Base-by-base conservation (phyloP, 805 yeast genomes). In the Zygoascus bituminiphila region DNA sequence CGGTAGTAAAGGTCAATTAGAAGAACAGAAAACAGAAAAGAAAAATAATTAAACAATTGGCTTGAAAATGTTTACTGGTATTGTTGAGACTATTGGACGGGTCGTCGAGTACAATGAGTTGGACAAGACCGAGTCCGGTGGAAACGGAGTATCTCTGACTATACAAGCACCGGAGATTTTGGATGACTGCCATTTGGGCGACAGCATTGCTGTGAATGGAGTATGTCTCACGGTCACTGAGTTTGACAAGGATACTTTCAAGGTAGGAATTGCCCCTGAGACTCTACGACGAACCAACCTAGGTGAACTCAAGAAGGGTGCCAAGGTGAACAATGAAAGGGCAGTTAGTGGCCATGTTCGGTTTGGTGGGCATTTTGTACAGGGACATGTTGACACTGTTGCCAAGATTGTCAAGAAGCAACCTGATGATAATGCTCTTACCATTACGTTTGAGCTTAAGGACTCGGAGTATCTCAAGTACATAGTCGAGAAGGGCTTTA, bases 301-400 rank as follows among this genome's bases (percentile, higher is more conserved):
- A 40, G 91, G 88, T 1, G 65, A 66, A 8, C 74, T 91, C 63
- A 61, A 56, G 20, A 43, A 49, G 0, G 89, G 87, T 1, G 63
- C 76, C 17, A 74, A 72, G 50, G 96, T 93, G 19, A 91, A 93
- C 62, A 71, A 91, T 52, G 99, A 93, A 65, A 74, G 99, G 51
- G 99, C 99, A 0, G 88, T 93, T 26, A 72, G 81, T 2, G 79
- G 80, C 12, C 87, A 85, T 46, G 86, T 81, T 5, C 73, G 98
- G 54, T 79, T 89, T 59, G 99, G 99, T 21, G 99, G 99, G 0
- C 99, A 93, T 65, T 78, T 91, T 54, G 99, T 93, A 2, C 98
- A 93, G 57, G 99, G 98, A 5, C 99, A 93, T 68, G 88, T 93
- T 24, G 99, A 93, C 63, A 86, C 96, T 0, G 74, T 82, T 31